A percentile compares a stretch with the other conserved stretches of the same genome.
Conservation (phyloP, 176 grass and related monocot species). For the Tuctoria greenei region DNA sequence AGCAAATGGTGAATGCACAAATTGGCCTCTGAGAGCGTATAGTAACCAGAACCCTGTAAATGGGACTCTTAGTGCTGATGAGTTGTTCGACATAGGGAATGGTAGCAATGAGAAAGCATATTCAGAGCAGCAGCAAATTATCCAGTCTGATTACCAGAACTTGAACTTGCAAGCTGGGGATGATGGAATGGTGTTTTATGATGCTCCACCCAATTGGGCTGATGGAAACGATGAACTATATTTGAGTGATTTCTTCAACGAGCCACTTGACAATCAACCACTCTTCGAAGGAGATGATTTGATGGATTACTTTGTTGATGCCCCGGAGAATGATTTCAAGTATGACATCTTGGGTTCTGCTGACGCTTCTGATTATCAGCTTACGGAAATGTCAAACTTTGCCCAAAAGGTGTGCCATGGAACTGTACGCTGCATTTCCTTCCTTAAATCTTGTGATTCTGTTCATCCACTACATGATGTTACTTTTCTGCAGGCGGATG, state of each 20-base stretch:
- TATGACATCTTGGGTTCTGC: conserved; percentile 38
- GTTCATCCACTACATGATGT: neutral
- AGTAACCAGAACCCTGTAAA: conserved; percentile 48
- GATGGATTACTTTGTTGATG: conserved; percentile 66
- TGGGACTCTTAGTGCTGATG: conserved; percentile 48
- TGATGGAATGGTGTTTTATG: conserved; percentile 40
- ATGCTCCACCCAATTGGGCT: conserved; percentile 40
- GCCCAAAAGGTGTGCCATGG: conserved; percentile 54
- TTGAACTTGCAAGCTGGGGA: conserved; percentile 28
- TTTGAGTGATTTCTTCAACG: conserved; percentile 45
- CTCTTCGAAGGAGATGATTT: conserved; percentile 52
- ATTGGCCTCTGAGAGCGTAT: conserved; percentile 48
- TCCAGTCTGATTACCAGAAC: conserved; percentile 34
- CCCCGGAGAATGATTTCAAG: conserved; percentile 57
- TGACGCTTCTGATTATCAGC: conserved; percentile 23
- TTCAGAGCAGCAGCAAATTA: conserved; percentile 34
- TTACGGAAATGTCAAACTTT: conserved; percentile 31
- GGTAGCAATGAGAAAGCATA: conserved; percentile 26
- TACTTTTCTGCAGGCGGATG: conserved; percentile 42
- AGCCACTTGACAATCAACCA: conserved; percentile 18
- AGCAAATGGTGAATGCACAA: conserved; percentile 27
- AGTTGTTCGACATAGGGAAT: conserved; percentile 56
- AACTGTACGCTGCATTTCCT: neutral
- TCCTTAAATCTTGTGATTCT: neutral
- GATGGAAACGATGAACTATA: conserved; percentile 40